Percentiles rank a stretch among this genome's conserved stretches.
These are phyloP conservation scores for Eurotiales sp. DNA, from an alignment of 2,329 filamentous ascomycete species.

Conservation along the genomic window DNA sequence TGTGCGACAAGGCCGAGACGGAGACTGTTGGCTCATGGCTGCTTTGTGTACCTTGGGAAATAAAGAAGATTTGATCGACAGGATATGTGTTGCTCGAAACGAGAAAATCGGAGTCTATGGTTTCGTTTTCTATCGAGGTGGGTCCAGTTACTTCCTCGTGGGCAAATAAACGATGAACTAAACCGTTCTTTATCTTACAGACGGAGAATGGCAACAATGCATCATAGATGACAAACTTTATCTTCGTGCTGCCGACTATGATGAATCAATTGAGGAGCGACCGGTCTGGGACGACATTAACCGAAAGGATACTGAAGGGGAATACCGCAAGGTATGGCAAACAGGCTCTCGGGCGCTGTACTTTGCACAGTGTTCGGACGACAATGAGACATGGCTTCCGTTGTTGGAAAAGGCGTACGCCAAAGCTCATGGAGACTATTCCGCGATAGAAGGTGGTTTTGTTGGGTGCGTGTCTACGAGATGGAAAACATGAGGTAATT, in stretches of 20 bases:
- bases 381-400: slow-evolving; percentile 79
- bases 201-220: slow-evolving; percentile 87
- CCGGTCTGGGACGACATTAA: slow-evolving; percentile 72
- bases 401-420: slow-evolving; percentile 79
- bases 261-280: slow-evolving; percentile 71
- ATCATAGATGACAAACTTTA: slow-evolving; percentile 91
- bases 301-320: slow-evolving; percentile 66
- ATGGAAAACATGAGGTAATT: neutral
- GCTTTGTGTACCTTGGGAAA: slow-evolving; percentile 74
- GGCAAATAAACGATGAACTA: neutral
- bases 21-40: slow-evolving; percentile 85
- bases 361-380: slow-evolving; percentile 70
- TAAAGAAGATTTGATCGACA: slow-evolving; percentile 67
- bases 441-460: slow-evolving; percentile 69
- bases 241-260: slow-evolving; percentile 76
- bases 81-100: slow-evolving; percentile 68
- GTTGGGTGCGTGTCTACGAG: slow-evolving; percentile 47
- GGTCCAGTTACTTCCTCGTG: slow-evolving; percentile 8
- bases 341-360: slow-evolving; percentile 73
- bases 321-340: slow-evolving; percentile 68
- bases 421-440: slow-evolving; percentile 78
- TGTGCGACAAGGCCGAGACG: slow-evolving; percentile 71
- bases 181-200: slow-evolving; percentile 33
- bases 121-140: slow-evolving; percentile 73
- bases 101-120: slow-evolving; percentile 76